Percentiles rank a stretch among this genome's conserved stretches.
Conservation (phyloP, 176 grass and related monocot genomes). For the Eremochloa ophiuroides region DNA sequence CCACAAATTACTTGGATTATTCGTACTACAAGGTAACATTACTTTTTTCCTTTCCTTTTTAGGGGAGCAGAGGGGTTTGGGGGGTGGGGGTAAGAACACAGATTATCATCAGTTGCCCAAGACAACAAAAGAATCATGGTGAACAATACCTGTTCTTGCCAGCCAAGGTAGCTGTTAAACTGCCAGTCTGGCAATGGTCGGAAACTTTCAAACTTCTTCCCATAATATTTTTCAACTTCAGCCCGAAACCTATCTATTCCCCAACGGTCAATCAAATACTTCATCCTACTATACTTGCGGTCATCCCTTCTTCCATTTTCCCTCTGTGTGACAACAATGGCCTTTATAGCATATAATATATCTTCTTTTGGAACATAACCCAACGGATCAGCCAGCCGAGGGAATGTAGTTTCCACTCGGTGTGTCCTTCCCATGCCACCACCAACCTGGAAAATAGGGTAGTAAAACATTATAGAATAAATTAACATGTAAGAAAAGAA, state of each 20-base stretch:
- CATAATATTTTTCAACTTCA: conserved; percentile 89
- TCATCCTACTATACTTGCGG: conserved; percentile 90
- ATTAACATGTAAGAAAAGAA: background rate
- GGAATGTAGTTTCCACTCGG: conserved; percentile 85
- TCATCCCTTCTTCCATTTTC: conserved; percentile 99
- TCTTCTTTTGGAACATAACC: conserved; percentile 97
- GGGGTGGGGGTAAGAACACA: background rate
- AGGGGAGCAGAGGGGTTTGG: background rate
- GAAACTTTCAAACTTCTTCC: conserved; percentile 87
- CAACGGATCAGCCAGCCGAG: conserved; percentile 74
- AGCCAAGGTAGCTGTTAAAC: conserved; percentile 94
- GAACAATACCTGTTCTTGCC: conserved; percentile 85
- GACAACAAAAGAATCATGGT: background rate
- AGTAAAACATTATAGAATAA: background rate
- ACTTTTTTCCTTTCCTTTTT: background rate
- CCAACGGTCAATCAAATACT: conserved; percentile 87
- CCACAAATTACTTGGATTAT: background rate
- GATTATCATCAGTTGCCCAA: background rate
- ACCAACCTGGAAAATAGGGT: conserved; percentile 67
- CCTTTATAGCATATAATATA: conserved; percentile 95
- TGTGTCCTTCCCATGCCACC: conserved; percentile 99
- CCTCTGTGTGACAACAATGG: conserved; percentile 94
- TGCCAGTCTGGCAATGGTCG: conserved; percentile 71
- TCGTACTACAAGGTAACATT: background rate
- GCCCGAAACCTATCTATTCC: conserved; percentile 90